Conservation (phyloP, 371 early-diverging fungal species). For the Pancytospora epiphaga region DNA sequence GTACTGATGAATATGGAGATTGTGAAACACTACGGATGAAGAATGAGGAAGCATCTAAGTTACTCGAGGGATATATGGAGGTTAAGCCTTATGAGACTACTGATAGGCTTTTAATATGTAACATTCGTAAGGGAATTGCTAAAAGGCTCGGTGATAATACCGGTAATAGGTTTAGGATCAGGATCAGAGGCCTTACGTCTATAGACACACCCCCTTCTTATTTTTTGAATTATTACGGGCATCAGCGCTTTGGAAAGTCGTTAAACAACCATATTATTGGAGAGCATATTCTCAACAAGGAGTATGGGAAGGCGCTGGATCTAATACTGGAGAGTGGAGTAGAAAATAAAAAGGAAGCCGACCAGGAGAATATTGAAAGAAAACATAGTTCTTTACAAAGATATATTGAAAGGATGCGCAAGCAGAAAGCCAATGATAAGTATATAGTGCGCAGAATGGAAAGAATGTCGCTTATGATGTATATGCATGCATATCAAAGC, state of each 20-base stretch:
- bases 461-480: slow-evolving; percentile 73
- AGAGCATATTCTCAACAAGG: slow-evolving; percentile 65
- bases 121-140: slow-evolving; percentile 32
- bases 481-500: slow-evolving; percentile 89
- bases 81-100: not conserved
- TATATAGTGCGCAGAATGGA: slow-evolving; percentile 56
- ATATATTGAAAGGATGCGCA: slow-evolving; percentile 33
- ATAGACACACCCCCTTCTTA: slow-evolving; percentile 4
- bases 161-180: slow-evolving; percentile 50
- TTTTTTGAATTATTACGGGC: slow-evolving; percentile 92
- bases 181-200: slow-evolving; percentile 25
- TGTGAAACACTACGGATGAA: not conserved
- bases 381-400: slow-evolving; percentile 27
- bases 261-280: slow-evolving; percentile 78
- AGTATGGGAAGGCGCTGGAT: slow-evolving; percentile 63
- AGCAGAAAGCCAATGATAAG: slow-evolving; percentile 32
- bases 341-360: slow-evolving; percentile 12
- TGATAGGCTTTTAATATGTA: slow-evolving; percentile 22
- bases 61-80: not conserved
- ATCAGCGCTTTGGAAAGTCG: slow-evolving; percentile 88
- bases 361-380: slow-evolving; percentile 14
- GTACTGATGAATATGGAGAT: slow-evolving; percentile 9
- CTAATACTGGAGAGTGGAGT: slow-evolving; percentile 39
- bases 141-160: slow-evolving; percentile 38
- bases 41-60: slow-evolving; percentile 8